Evolutionary conservation across 768 basidiomycete genomes (phyloP), one percentile per base, ranked within the genome.

Genomic region (Suillus subaureus): DNA sequence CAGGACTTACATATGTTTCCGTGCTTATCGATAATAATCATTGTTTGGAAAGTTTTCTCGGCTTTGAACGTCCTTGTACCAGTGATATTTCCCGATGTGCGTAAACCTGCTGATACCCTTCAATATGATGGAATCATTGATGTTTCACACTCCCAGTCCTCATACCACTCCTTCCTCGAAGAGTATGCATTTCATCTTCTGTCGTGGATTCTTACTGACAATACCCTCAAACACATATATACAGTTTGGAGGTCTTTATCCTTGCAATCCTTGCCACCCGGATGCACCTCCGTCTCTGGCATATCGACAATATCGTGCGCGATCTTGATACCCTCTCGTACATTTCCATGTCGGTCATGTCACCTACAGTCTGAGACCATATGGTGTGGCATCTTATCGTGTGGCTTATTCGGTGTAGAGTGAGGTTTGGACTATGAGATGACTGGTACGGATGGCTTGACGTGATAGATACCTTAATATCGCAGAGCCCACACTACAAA

Each of bases 221-320:
- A 54, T 31, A 51, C 15, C 26, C 26, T 7, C 9, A 2, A 47
- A 47, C n/a, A 51, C 15, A 26, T 13, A 45, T 13, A 9, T 18
- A 31, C 28, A 54, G 52, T 11, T 54, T 31, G 1, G 16, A 54
- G 16, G 31, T 54, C 18, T 54, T 54, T 18, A 31, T 54, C 16
- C 28, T 54, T 54, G 28, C 52, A 9, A 54, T 54, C 28, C 52
- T 54, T 9, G 52, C 52, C 28, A 54, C 52, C 18, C 52, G 52
- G 15, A 54, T 54, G 52, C 52, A 54, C 52, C 52, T 54, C 31
- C 52, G 18, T 18, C 52, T 54, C 16, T 54, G 52, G 52, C 52
- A 18, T 9, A 54, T 52, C 8, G 51, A 31, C 28, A 8, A 18
- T 11, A 8, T 9, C 1, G 4, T 1, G 28, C 8, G 5, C 4